Evolutionary conservation across 2,329 filamentous ascomycete species (phyloP).

Genomic region (Orbilia quercus): DNA sequence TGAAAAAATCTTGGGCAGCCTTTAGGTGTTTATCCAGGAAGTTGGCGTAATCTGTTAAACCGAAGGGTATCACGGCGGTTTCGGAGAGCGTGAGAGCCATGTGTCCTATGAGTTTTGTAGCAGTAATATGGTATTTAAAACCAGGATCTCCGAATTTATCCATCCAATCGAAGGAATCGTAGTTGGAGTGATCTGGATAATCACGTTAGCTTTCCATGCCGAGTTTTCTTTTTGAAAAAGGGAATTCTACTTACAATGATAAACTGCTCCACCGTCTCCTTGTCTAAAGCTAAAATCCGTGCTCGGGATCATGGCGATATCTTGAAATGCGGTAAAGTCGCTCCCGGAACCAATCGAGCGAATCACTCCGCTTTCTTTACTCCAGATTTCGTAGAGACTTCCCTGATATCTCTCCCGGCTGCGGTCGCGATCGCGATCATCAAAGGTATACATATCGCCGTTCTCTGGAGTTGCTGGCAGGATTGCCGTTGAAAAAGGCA

Average conservation of each 20-base stretch:
- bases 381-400: slow-evolving; percentile 73
- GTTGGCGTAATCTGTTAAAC: slow-evolving; percentile 67
- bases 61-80: slow-evolving; percentile 72
- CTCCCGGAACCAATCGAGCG: slow-evolving; percentile 77
- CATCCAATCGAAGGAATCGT: slow-evolving; percentile 92
- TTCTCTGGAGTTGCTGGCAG: slow-evolving; percentile 13
- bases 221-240: not conserved
- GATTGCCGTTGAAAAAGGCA: slow-evolving; percentile 17
- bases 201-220: not conserved
- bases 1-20: slow-evolving; percentile 64
- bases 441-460: slow-evolving; percentile 61
- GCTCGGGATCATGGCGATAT: slow-evolving; percentile 74
- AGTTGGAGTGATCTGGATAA: slow-evolving; percentile 76
- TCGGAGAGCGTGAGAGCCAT: slow-evolving; percentile 73
- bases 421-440: slow-evolving; percentile 86
- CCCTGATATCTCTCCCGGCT: slow-evolving; percentile 88
- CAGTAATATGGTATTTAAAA: slow-evolving; percentile 74
- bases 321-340: slow-evolving; percentile 79
- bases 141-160: slow-evolving; percentile 76
- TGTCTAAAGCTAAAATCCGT: slow-evolving; percentile 78
- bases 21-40: slow-evolving; percentile 64
- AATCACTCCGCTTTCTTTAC: slow-evolving; percentile 63
- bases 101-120: slow-evolving; percentile 74
- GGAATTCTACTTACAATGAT: slow-evolving; percentile 74
- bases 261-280: slow-evolving; percentile 62